These are phyloP conservation scores for Nigrospora oryzae DNA, from an alignment of 2,329 filamentous ascomycete genomes.

Conservation along the genomic window DNA sequence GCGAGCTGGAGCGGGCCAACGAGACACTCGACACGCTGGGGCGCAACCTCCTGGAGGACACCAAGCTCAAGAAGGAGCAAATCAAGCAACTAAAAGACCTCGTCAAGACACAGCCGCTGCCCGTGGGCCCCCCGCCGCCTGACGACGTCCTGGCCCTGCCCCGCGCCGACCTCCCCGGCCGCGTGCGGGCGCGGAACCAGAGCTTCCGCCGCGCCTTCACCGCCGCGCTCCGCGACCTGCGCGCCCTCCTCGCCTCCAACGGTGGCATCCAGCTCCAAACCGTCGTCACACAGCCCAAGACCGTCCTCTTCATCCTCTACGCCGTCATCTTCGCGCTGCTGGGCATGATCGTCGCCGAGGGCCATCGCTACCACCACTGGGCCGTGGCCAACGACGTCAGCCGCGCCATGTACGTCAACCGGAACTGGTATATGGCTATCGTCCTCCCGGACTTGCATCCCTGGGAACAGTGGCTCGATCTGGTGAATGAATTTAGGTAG, in stretches of 20 bases:
- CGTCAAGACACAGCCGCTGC: no score
- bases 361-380: neutral
- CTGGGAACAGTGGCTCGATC: neutral
- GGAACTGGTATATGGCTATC: neutral
- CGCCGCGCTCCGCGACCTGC: neutral
- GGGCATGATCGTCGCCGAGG: neutral
- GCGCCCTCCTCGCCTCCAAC: neutral
- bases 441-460: neutral
- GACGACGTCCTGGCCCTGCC: no score
- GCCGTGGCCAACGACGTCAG: neutral
- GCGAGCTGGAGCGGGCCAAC: no score
- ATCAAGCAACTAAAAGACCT: no score
- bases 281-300: neutral
- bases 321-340: neutral
- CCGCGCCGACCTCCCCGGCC: no score
- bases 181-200: no score
- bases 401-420: slow-evolving; percentile 1
- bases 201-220: no score
- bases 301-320: neutral
- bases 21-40: no score
- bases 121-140: no score
- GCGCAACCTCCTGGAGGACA: no score
- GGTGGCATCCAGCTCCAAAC: neutral
- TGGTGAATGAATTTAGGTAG: neutral
- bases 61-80: no score